Percentiles rank a stretch among this genome's conserved stretches.
Evolutionary conservation across 495 filamentous ascomycete genomes (phyloP).

Genomic region (Elasticomyces elasticus): DNA sequence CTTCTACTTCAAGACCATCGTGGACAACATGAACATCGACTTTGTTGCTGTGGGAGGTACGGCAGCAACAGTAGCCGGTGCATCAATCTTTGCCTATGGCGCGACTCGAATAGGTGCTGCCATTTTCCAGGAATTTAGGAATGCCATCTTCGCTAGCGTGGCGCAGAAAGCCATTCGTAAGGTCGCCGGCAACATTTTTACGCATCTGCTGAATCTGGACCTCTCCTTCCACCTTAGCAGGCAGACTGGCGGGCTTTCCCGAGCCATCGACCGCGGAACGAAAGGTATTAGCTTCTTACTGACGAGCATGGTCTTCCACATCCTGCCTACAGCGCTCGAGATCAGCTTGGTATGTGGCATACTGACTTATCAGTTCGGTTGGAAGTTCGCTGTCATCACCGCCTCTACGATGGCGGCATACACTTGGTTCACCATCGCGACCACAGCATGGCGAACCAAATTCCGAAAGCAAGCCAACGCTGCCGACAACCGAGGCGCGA

Average conservation of each 20-base stretch:
- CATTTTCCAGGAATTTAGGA: conserved; percentile 80
- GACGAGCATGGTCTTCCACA: conserved; percentile 97
- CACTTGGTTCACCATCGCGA: conserved; percentile 86
- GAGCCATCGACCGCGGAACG: conserved; percentile 92
- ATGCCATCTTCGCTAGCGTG: conserved; percentile 93
- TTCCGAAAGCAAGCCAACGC: conserved; percentile 91
- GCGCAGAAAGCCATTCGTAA: conserved; percentile 90
- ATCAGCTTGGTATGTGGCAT: conserved; percentile 94
- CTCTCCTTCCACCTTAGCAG: conserved; percentile 87
- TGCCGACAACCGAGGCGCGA: conserved; percentile 90
- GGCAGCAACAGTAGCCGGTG: conserved; percentile 76
- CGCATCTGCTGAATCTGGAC: conserved; percentile 79
- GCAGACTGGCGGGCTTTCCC: conserved; percentile 86
- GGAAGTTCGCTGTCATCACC: conserved; percentile 85
- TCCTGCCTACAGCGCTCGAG: conserved; percentile 86
- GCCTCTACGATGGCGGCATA: conserved; percentile 86
- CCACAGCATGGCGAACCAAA: conserved; percentile 92
- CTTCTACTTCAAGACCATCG: conserved; percentile 96
- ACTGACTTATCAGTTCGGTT: conserved; percentile 86
- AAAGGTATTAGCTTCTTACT: conserved; percentile 96
- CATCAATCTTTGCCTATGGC: conserved; percentile 87
- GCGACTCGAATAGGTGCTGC: conserved; percentile 77
- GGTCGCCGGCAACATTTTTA: conserved; percentile 86
- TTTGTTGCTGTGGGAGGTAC: conserved; percentile 73
- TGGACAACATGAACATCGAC: conserved; percentile 95